These are phyloP conservation scores for Hsuehochloa calcarea DNA, from an alignment of 176 grass and related monocot genomes.

Conservation along the genomic window DNA sequence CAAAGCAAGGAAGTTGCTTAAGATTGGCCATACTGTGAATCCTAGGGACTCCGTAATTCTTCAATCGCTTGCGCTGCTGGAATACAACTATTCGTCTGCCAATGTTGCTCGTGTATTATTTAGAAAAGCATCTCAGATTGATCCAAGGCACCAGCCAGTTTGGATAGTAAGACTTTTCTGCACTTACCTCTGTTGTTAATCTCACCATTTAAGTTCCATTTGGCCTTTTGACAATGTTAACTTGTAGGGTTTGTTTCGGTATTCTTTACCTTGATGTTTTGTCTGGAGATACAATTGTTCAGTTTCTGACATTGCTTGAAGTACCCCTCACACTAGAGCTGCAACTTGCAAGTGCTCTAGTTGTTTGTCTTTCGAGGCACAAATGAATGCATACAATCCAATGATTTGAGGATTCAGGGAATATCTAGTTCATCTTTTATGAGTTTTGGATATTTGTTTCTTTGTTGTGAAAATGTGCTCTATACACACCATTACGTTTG, in stretches of 20 bases:
- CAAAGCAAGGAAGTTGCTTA: constrained; percentile 89
- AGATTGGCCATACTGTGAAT: constrained; percentile 94
- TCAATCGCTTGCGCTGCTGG: constrained; percentile 88
- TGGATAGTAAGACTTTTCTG: constrained; percentile 79
- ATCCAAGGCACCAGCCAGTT: constrained; percentile 89
- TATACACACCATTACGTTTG: neutral
- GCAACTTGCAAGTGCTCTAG: neutral
- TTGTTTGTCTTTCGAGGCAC: neutral
- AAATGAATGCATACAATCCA: neutral
- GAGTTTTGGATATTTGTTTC: neutral
- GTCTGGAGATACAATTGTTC: neutral
- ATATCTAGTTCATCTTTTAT: neutral
- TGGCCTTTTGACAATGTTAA: neutral
- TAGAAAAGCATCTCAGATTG: constrained; percentile 86
- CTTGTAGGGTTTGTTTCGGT: neutral
- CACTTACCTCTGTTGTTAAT: constrained; percentile 2
- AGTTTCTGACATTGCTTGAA: neutral
- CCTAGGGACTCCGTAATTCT: constrained; percentile 89
- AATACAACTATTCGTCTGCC: constrained; percentile 76
- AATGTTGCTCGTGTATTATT: constrained; percentile 78
- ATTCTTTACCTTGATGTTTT: neutral
- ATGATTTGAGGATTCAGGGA: neutral
- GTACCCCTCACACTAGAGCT: neutral
- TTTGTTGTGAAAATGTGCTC: neutral
- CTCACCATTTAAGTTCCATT: neutral